These are phyloP conservation scores for Ceratocystiopsis brevicomis DNA, from an alignment of 2,329 filamentous ascomycete species.

Conservation along the genomic window DNA sequence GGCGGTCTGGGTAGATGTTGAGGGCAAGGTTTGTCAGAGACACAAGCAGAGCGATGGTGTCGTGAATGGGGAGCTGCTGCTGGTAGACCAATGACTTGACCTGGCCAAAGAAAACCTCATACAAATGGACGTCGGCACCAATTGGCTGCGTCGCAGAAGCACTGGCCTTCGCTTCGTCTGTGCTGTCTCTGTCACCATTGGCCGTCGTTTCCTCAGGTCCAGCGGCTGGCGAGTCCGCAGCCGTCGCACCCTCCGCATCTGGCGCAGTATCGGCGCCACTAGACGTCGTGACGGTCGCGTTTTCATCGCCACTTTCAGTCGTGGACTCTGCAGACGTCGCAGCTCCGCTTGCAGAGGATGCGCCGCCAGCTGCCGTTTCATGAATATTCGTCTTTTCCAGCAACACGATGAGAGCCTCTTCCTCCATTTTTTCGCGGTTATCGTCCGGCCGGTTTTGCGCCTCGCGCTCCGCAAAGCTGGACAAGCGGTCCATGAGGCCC, in stretches of 20 bases:
- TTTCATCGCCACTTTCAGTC: too few species aligned
- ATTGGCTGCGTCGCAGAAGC: slow-evolving; percentile 20
- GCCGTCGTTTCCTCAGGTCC: slow-evolving; percentile 6
- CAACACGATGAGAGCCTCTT: slow-evolving; percentile 62
- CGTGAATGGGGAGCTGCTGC: slow-evolving; percentile 79
- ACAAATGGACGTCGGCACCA: slow-evolving; percentile 66
- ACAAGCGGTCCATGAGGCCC: slow-evolving; percentile 89
- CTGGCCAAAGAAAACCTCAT: slow-evolving; percentile 94
- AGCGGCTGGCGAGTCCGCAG: slow-evolving; percentile 17
- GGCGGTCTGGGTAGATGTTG: slow-evolving; percentile 80
- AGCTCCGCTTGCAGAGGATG: slow-evolving; percentile 13
- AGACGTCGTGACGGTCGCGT: too few species aligned
- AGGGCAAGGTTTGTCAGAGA: slow-evolving; percentile 84
- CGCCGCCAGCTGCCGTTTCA: slow-evolving; percentile 8
- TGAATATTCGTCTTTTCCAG: slow-evolving; percentile 56
- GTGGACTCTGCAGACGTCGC: neutral
- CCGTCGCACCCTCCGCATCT: slow-evolving; percentile 9
- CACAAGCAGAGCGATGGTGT: slow-evolving; percentile 85
- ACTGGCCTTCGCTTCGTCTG: slow-evolving; percentile 7
- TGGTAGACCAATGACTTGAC: slow-evolving; percentile 85
- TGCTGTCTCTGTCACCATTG: slow-evolving; percentile 12
- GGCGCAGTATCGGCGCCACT: slow-evolving; percentile 17
- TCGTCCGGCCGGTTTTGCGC: slow-evolving; percentile 50
- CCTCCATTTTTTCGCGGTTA: slow-evolving; percentile 58
- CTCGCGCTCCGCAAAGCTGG: slow-evolving; percentile 84